Evolutionary conservation across 768 basidiomycete species (phyloP).

Genomic region (Xanthoconium stramineum): DNA sequence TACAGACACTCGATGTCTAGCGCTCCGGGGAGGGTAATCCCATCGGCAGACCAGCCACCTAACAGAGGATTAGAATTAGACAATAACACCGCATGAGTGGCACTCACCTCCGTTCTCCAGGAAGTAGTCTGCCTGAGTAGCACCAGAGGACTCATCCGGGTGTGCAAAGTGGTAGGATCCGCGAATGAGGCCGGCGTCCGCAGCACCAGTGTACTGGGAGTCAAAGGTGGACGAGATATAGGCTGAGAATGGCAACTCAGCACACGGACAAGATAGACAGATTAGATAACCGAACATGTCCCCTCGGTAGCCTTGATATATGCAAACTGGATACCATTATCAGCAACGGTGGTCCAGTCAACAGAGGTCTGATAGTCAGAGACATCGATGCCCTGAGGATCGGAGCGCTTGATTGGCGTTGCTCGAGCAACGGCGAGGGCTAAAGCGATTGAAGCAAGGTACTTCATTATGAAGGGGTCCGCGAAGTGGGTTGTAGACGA

Average conservation of each 20-base stretch:
- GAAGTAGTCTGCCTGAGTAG: slow-evolving; percentile 58
- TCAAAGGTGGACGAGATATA: slow-evolving; percentile 33
- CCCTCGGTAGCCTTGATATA: slow-evolving; percentile 72
- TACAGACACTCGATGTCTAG: slow-evolving; percentile 59
- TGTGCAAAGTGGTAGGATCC: slow-evolving; percentile 62
- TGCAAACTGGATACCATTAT: slow-evolving; percentile 51
- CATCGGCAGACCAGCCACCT: slow-evolving; percentile 56
- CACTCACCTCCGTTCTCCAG: slow-evolving; percentile 48
- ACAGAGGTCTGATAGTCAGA: slow-evolving; percentile 47
- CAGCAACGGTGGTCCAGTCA: slow-evolving; percentile 51
- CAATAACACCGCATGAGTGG: not conserved
- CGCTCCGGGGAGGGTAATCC: slow-evolving; percentile 60
- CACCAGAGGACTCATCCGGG: slow-evolving; percentile 51
- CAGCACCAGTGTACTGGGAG: slow-evolving; percentile 54
- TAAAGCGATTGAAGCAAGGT: slow-evolving; percentile 14
- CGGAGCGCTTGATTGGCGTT: slow-evolving; percentile 29
- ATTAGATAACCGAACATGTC: slow-evolving; percentile 36
- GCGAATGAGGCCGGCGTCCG: slow-evolving; percentile 52
- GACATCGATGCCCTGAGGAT: slow-evolving; percentile 54
- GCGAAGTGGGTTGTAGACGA: not conserved
- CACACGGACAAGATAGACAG: not conserved
- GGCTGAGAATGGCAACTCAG: slow-evolving; percentile 9
- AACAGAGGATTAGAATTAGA: not conserved
- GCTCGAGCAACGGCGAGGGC: slow-evolving; percentile 15
- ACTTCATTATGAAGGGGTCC: slow-evolving; percentile 17